These are phyloP conservation scores for Backusella luteola DNA, from an alignment of 192 early-diverging fungal genomes.

Conservation along the genomic window DNA sequence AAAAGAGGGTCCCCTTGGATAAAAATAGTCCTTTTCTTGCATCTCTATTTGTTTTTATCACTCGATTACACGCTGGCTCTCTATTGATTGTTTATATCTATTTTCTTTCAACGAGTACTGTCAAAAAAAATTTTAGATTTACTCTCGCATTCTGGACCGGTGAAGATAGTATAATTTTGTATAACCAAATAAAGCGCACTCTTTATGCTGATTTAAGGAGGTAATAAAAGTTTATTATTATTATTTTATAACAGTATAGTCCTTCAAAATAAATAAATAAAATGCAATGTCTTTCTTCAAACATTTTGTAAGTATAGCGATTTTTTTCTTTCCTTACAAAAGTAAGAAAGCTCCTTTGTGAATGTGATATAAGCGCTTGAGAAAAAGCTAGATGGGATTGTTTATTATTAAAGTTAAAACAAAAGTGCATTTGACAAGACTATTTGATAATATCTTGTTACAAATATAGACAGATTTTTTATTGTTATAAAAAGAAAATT, in stretches of 20 bases:
- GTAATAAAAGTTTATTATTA: neutral
- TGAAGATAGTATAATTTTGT: neutral
- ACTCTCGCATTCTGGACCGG: neutral
- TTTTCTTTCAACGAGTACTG: neutral
- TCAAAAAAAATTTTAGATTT: neutral
- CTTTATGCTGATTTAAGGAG: neutral
- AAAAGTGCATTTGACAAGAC: too few species aligned
- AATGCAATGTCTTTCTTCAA: neutral
- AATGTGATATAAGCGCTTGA: too few species aligned
- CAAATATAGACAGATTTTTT: too few species aligned
- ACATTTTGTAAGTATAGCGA: constrained; percentile 2
- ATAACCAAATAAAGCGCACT: neutral
- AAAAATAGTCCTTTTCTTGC: neutral
- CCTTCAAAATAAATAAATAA: neutral
- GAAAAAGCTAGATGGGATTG: too few species aligned
- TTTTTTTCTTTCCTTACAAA: neutral
- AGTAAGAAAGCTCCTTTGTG: too few species aligned
- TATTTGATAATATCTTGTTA: too few species aligned
- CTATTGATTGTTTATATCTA: neutral
- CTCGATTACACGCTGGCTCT: neutral
- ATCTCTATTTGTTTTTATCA: neutral
- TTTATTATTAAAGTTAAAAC: too few species aligned
- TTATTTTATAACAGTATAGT: neutral
- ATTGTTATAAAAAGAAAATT: too few species aligned
- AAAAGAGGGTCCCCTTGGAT: neutral